Base-by-base conservation (phyloP, 2,329 filamentous ascomycete species). In the Triangularia verruculosa region DNA sequence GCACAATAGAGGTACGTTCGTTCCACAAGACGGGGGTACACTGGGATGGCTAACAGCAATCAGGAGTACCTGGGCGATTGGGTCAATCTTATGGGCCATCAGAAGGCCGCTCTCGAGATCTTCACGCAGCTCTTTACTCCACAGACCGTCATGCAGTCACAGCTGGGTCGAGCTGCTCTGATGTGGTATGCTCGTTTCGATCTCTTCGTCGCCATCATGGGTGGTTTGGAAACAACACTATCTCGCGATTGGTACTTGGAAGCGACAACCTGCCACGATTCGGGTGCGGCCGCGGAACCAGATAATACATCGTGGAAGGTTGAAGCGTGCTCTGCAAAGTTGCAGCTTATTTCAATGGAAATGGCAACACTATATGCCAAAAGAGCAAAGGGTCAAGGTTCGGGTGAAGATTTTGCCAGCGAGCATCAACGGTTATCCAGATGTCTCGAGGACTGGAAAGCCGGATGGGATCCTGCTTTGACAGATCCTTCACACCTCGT, bases 31-130 rank as follows among this genome's bases (percentile, higher is more conserved):
- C 27, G n/a, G 12, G 20, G 13, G 22, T 7, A 12, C 12, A 39
- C 7, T 11, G 15, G 9, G 15, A 17, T 20, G 53, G 30, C 66
- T 70, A 59, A 71, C 63, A 15, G 15, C 1, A 32, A 28, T 39
- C 57, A 97, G 92, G 95, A 98, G 77, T 96, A 93, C 71, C 83
- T 98, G 54, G 95, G 95, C 12, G 95, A 99, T 74, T 98, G 93
- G 93, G 87, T 96, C 60, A 97, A 96, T 71, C 81, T 98, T 15
- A 89, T 95, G 77, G 91, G 93, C 22, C 95, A 98, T 74, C 93
- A 97, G 74, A 92, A 90, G 73, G 95, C 94, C 11, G 95, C 95
- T 0, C 86, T 90, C 72, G 87, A 92, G 67, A 89, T 98, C 70
- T 79, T 98, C 54, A 89, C 84, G 1, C 86, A 89, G 52, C 78